Evolutionary conservation across 116 monocot genomes (phyloP).

Genomic region (Cymodocea nodosa): DNA sequence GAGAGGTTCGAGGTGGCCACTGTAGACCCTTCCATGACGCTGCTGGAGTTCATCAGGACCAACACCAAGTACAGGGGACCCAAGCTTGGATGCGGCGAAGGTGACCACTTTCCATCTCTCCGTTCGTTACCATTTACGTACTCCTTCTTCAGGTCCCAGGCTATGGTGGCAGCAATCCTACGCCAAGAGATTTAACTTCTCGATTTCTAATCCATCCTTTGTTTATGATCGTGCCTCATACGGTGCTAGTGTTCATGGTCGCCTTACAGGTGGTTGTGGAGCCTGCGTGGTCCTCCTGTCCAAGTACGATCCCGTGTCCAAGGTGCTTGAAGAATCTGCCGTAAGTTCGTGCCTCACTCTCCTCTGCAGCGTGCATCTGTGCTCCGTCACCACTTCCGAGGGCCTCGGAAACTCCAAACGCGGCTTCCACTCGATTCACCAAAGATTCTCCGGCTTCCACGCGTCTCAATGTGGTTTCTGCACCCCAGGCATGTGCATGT

Average conservation of each 20-base stretch:
- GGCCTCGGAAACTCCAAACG: slow-evolving; percentile 53
- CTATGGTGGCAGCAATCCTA: slow-evolving; percentile 32
- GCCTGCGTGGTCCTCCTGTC: slow-evolving; percentile 80
- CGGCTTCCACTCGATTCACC: slow-evolving; percentile 68
- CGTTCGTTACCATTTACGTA: too few relatives aligned
- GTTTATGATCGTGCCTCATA: neutral
- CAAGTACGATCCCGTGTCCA: slow-evolving; percentile 31
- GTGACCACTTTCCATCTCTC: slow-evolving; percentile 3
- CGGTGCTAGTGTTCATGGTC: neutral
- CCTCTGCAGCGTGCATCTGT: slow-evolving; percentile 47
- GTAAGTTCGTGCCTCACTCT: slow-evolving; percentile 77
- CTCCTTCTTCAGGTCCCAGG: neutral
- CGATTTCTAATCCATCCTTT: neutral
- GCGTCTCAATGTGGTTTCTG: slow-evolving; percentile 90
- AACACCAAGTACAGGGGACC: slow-evolving; percentile 52
- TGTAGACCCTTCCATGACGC: slow-evolving; percentile 50
- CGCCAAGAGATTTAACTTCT: too few relatives aligned
- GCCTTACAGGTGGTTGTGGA: slow-evolving; percentile 66
- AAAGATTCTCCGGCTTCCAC: slow-evolving; percentile 75
- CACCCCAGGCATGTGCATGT: slow-evolving; percentile 87
- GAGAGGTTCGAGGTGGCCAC: slow-evolving; percentile 41
- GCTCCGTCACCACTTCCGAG: slow-evolving; percentile 69
- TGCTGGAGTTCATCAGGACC: slow-evolving; percentile 66
- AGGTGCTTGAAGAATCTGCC: slow-evolving; percentile 30
- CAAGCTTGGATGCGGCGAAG: slow-evolving; percentile 82